Conservation (phyloP, 108 stramenopile species). For the Pseudonitzschia multistriata region DNA sequence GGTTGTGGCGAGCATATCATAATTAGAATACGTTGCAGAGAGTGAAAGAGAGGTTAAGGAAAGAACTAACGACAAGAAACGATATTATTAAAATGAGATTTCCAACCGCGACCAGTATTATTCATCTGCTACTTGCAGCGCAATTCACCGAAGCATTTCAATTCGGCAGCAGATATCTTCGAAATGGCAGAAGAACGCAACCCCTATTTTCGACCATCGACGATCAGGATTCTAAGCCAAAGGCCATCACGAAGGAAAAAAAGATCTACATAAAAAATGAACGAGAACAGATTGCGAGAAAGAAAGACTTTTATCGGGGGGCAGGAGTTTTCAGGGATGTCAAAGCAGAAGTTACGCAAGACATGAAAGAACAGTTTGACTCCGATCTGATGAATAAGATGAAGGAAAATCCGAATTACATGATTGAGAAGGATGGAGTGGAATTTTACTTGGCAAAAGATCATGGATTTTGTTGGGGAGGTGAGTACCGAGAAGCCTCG, state of each 20-base stretch:
- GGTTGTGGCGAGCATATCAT: too few species aligned
- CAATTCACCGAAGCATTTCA: background rate
- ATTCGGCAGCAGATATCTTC: background rate
- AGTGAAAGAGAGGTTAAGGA: background rate
- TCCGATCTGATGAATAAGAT: conserved; percentile 67
- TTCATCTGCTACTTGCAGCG: conserved; percentile 3
- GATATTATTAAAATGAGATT: background rate
- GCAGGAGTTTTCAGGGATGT: conserved; percentile 86
- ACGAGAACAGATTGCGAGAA: conserved; percentile 62
- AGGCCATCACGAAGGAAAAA: conserved; percentile 20
- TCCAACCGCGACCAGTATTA: background rate
- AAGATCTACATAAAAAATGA: conserved; percentile 42
- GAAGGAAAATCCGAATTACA: conserved; percentile 55
- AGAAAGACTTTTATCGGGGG: conserved; percentile 73
- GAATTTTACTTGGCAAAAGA: conserved; percentile 82
- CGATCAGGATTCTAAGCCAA: conserved; percentile 3
- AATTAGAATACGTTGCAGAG: background rate
- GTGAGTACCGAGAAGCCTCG: background rate
- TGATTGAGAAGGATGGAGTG: conserved; percentile 74
- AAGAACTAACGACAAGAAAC: background rate
- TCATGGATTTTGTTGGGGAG: conserved; percentile 91
- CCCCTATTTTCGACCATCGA: background rate
- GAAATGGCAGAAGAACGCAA: background rate
- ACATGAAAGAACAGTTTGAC: conserved; percentile 76
- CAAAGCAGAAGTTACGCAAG: conserved; percentile 62